A percentile compares a stretch with the other conserved stretches of the same genome.
phyloP scores from a whole-genome alignment of 208 protist genomes.

The Tritrichomonas musculus region DNA sequence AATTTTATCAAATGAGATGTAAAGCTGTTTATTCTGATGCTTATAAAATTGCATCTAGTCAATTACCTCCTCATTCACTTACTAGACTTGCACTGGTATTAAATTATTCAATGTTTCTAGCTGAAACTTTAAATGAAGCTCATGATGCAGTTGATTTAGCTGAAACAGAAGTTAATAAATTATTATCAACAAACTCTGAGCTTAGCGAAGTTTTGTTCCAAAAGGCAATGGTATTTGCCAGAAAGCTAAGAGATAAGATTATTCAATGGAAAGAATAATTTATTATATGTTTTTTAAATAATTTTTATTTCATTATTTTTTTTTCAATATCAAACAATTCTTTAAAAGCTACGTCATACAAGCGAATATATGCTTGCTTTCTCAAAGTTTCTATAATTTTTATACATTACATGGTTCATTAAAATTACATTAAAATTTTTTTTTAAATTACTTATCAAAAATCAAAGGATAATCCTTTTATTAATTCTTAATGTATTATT shows the following conservation, averaged over 20 bases:
- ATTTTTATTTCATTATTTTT: too few species aligned
- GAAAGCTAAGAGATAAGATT: not conserved
- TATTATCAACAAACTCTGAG: not conserved
- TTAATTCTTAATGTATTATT: too few species aligned
- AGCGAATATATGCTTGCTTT: too few species aligned
- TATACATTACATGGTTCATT: too few species aligned
- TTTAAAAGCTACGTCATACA: too few species aligned
- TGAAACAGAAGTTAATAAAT: not conserved
- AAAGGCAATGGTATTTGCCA: not conserved
- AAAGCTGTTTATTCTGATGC: not conserved
- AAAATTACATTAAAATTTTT: too few species aligned
- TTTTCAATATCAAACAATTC: too few species aligned
- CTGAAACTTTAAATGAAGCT: not conserved
- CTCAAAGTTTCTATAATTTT: too few species aligned
- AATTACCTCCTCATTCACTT: not conserved
- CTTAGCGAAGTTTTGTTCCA: not conserved
- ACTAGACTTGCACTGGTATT: not conserved
- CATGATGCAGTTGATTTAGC: not conserved
- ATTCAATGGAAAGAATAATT: not conserved
- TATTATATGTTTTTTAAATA: not conserved
- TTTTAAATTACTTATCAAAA: too few species aligned
- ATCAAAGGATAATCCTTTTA: too few species aligned
- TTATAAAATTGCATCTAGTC: not conserved
- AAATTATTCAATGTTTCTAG: not conserved
- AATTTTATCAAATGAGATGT: not conserved